phyloP scores from a whole-genome alignment of 2,329 filamentous ascomycete genomes.

The Penicillium olsonii region DNA sequence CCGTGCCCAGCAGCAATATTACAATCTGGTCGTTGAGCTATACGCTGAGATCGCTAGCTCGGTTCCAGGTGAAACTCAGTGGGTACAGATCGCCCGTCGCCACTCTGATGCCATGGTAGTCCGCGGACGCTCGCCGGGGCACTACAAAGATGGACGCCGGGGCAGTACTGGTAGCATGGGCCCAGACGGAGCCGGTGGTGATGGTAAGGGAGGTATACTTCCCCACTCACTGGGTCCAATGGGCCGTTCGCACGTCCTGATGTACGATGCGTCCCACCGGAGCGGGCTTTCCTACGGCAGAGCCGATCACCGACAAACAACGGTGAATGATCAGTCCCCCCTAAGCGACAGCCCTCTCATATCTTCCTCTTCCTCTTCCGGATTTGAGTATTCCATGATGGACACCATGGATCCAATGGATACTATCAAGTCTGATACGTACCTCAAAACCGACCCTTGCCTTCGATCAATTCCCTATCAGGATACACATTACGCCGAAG shows the following conservation, averaged over 20 bases:
- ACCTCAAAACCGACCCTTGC: conserved; percentile 28
- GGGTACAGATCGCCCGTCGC: conserved; percentile 69
- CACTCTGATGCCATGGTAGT: conserved; percentile 83
- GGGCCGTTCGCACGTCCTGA: conserved; percentile 33
- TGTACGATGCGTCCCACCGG: conserved; percentile 38
- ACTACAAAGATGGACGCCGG: conserved; percentile 72
- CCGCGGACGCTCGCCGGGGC: conserved; percentile 78
- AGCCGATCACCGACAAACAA: conserved; percentile 40
- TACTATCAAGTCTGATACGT: conserved; percentile 32
- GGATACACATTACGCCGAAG: conserved; percentile 29
- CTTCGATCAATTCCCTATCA: conserved; percentile 36
- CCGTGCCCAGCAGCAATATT: conserved; percentile 87
- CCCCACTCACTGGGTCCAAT: conserved; percentile 33
- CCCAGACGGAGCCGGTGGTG: conserved; percentile 59
- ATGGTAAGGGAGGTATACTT: conserved; percentile 32
- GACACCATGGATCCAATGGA: conserved; percentile 44
- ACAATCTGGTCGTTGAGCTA: conserved; percentile 84
- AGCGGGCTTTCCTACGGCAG: conserved; percentile 34
- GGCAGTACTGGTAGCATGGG: conserved; percentile 71
- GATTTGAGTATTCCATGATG: conserved; percentile 39
- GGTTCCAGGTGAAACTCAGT: conserved; percentile 53
- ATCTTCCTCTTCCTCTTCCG: conserved; percentile 43
- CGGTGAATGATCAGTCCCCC: conserved; percentile 38
- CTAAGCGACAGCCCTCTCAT: conserved; percentile 41
- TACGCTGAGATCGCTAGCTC: conserved; percentile 65